Conservation (phyloP, 2,329 filamentous ascomycete genomes). For the Alternaria novae-zelandiae region DNA sequence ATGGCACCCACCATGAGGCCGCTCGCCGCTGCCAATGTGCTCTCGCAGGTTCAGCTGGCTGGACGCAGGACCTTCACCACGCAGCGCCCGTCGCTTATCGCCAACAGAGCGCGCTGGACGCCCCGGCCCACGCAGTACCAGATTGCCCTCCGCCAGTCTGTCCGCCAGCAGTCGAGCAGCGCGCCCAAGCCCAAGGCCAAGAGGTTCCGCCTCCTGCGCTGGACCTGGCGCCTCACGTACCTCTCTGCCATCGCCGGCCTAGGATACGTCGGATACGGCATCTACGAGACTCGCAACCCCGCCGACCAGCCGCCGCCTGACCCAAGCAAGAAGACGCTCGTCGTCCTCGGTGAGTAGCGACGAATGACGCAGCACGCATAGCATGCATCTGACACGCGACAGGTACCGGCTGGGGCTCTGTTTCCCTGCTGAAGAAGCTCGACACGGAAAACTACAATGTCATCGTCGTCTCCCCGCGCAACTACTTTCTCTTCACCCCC, state of each 20-base stretch:
- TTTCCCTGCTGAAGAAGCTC: conserved; percentile 97
- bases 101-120: conserved; percentile 44
- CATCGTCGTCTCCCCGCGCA: conserved; percentile 94
- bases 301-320: conserved; percentile 79
- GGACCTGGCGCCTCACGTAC: conserved; percentile 83
- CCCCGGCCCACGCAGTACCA: conserved; percentile 42
- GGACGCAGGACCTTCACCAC: conserved; percentile 46
- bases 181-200: conserved; percentile 44
- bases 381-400: conserved; percentile 21
- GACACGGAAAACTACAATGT: conserved; percentile 99
- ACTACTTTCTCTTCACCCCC: conserved; percentile 99
- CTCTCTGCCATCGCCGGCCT: conserved; percentile 73
- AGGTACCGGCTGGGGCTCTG: conserved; percentile 97
- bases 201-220: conserved; percentile 72
- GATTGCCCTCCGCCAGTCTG: conserved; percentile 45
- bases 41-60: conserved; percentile 43
- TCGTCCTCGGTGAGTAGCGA: conserved; percentile 77
- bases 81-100: conserved; percentile 41
- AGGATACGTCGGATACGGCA: conserved; percentile 76
- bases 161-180: conserved; percentile 43
- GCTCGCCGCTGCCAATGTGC: conserved; percentile 37
- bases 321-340: conserved; percentile 93
- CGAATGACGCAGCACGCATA: not conserved
- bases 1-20: conserved; percentile 49
- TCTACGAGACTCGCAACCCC: conserved; percentile 84